Percentiles rank a stretch among this genome's conserved stretches.
These are phyloP conservation scores for Solanum clarkiae DNA, from an alignment of 257 asterid genomes.

Conservation along the genomic window DNA sequence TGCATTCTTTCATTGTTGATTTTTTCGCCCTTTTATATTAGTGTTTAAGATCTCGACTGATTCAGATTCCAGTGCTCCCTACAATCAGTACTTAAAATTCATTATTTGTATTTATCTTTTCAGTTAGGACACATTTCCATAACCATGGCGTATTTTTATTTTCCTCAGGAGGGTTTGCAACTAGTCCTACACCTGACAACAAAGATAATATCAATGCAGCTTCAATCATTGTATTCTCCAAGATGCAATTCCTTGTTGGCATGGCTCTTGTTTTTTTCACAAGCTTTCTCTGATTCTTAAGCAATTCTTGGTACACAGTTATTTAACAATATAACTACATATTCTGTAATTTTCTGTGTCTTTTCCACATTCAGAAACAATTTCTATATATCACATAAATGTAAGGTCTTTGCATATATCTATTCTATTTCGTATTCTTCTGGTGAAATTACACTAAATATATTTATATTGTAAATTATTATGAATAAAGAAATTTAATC, in stretches of 20 bases:
- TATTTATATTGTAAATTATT: no score
- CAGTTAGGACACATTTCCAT: neutral
- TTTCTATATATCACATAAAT: no score
- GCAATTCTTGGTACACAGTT: neutral
- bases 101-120: no score
- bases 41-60: neutral
- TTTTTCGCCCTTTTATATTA: neutral
- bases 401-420: no score
- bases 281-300: neutral
- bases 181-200: neutral
- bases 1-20: neutral
- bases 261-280: neutral
- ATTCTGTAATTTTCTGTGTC: neutral
- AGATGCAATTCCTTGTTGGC: neutral
- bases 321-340: neutral
- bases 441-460: no score
- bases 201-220: neutral
- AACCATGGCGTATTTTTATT: neutral
- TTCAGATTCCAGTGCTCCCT: neutral
- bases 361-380: neutral
- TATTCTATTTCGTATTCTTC: no score
- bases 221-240: neutral
- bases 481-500: neutral
- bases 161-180: neutral
- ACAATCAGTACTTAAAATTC: no score